A percentile compares a stretch with the other conserved stretches of the same genome.
These are phyloP conservation scores for Kwoniella heveanensis DNA, from an alignment of 768 basidiomycete genomes.

Conservation along the genomic window DNA sequence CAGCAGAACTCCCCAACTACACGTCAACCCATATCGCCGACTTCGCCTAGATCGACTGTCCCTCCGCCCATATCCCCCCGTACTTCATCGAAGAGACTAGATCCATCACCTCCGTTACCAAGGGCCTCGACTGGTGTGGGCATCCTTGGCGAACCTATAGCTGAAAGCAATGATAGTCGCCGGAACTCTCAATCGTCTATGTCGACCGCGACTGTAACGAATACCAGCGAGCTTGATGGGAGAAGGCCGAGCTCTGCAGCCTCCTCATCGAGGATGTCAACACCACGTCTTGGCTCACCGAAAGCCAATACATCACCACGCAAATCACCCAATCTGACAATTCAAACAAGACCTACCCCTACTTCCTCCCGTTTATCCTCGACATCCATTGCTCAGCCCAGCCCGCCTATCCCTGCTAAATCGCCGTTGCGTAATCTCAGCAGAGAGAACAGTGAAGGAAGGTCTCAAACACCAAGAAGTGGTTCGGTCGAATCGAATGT, in stretches of 20 bases:
- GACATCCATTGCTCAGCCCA: constrained; percentile 19
- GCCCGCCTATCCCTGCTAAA: constrained; percentile 46
- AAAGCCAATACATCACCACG: not conserved
- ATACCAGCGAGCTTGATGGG: not conserved
- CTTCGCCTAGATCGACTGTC: not conserved
- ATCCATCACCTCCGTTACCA: not conserved
- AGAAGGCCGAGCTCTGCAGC: not conserved
- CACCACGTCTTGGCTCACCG: not conserved
- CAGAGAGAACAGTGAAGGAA: constrained; percentile 19
- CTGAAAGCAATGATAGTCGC: not conserved
- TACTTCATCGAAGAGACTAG: constrained; percentile 1
- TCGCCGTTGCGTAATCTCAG: constrained; percentile 37
- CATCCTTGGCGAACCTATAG: not conserved
- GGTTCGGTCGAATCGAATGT: constrained; percentile 25
- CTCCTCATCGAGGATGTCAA: not conserved
- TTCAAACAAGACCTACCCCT: constrained; percentile 15
- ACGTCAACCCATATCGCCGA: not conserved
- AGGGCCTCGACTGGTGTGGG: not conserved
- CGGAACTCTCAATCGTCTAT: not conserved
- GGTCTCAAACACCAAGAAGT: constrained; percentile 7
- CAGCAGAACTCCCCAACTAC: constrained; percentile 8
- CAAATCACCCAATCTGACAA: constrained; percentile 25
- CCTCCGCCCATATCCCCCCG: constrained; percentile 19
- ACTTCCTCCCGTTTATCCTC: constrained; percentile 23
- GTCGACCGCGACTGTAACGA: not conserved